phyloP scores from a whole-genome alignment of 768 basidiomycete species.

The Phallus indusiatus region DNA sequence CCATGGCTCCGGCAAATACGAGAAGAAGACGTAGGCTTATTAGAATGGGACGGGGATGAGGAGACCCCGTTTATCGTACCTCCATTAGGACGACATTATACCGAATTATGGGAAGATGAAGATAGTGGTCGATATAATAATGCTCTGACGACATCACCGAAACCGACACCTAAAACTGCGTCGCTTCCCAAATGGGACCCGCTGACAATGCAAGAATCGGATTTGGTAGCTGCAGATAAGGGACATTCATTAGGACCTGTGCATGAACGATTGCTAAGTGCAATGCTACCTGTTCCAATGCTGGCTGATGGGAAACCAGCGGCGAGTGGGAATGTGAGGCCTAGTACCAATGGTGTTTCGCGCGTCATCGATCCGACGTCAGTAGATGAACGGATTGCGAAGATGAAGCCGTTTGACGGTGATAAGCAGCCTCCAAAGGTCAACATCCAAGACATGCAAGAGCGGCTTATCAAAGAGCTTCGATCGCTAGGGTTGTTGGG shows the following conservation, averaged over 20 bases:
- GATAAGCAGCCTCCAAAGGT: constrained; percentile 31
- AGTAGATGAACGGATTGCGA: constrained; percentile 44
- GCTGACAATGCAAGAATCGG: constrained; percentile 64
- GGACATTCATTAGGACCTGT: constrained; percentile 66
- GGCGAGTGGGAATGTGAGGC: constrained; percentile 18
- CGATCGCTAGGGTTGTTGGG: constrained; percentile 59
- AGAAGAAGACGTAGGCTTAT: constrained; percentile 93
- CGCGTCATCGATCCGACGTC: constrained; percentile 69
- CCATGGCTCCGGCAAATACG: constrained; percentile 82
- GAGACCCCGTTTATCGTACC: constrained; percentile 82
- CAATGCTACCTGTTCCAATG: constrained; percentile 57
- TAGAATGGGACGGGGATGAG: constrained; percentile 87
- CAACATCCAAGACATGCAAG: constrained; percentile 73
- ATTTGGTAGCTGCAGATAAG: constrained; percentile 60
- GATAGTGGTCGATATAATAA: constrained; percentile 51
- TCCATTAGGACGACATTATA: constrained; percentile 78
- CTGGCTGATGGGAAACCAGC: constrained; percentile 9
- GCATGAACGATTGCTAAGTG: constrained; percentile 76
- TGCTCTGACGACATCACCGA: constrained; percentile 29
- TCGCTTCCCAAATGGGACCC: constrained; percentile 75
- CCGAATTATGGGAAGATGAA: constrained; percentile 89
- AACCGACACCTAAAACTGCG: constrained; percentile 28
- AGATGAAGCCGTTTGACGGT: constrained; percentile 9
- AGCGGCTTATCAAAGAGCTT: constrained; percentile 65
- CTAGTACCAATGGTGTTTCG: constrained; percentile 37